phyloP scores from a whole-genome alignment of 129 eudicot species.

The Solidago caesia region DNA sequence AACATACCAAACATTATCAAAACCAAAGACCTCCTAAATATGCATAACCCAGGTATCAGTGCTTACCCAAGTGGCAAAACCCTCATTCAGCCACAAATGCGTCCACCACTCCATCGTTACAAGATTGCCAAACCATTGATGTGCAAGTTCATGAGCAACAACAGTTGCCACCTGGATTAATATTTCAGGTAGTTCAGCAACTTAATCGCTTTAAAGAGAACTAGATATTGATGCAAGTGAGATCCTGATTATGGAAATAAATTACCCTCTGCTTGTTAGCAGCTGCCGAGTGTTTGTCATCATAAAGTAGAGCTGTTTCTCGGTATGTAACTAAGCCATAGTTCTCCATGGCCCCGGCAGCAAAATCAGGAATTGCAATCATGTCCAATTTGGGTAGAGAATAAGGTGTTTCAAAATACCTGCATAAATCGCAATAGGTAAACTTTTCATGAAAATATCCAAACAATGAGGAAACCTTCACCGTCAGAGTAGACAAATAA shows the following conservation, averaged over 20 bases:
- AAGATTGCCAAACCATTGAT: slow-evolving; percentile 99
- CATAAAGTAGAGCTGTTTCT: slow-evolving; percentile 86
- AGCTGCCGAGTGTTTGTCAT: slow-evolving; percentile 98
- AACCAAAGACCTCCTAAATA: not conserved
- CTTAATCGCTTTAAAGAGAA: not conserved
- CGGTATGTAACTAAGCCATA: slow-evolving; percentile 97
- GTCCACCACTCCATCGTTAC: slow-evolving; percentile 99
- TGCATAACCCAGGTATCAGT: slow-evolving; percentile 1
- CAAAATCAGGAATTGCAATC: slow-evolving; percentile 98
- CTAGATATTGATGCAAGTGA: not conserved
- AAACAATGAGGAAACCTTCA: no score
- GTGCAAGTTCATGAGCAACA: slow-evolving; percentile 99
- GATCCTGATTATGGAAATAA: slow-evolving; percentile 3
- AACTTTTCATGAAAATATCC: not conserved
- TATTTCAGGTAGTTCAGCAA: slow-evolving; percentile 4
- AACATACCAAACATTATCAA: not conserved
- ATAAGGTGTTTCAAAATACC: slow-evolving; percentile 96
- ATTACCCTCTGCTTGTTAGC: slow-evolving; percentile 95
- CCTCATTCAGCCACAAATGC: slow-evolving; percentile 95
- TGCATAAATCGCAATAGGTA: slow-evolving; percentile 23
- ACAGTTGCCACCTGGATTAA: slow-evolving; percentile 76
- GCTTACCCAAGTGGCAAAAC: slow-evolving; percentile 97
- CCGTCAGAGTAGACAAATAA: no score
- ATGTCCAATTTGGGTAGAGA: slow-evolving; percentile 92
- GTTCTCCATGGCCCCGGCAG: slow-evolving; percentile 99